phyloP scores from a whole-genome alignment of 139 green algal genomes.

The Pseudopediastrum boryanum region DNA sequence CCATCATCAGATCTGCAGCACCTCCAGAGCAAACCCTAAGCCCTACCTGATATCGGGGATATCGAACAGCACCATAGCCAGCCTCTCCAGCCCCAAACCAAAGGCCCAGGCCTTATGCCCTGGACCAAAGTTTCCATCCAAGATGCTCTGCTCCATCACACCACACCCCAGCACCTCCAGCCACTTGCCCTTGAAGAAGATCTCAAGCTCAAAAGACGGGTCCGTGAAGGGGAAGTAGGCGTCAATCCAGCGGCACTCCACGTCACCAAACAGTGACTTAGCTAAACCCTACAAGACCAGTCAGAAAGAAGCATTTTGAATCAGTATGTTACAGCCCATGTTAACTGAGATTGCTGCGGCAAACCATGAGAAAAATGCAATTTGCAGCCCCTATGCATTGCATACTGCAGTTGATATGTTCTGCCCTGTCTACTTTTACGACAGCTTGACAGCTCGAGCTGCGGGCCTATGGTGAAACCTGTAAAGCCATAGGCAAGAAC shows the following conservation, averaged over 20 bases:
- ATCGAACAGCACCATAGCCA: constrained; percentile 99
- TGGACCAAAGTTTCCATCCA: constrained; percentile 74
- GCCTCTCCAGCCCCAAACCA: constrained; percentile 94
- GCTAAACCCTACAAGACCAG: constrained; percentile 39
- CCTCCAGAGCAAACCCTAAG: too few species aligned
- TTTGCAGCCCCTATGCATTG: too few species aligned
- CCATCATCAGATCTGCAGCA: too few species aligned
- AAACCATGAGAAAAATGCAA: too few species aligned
- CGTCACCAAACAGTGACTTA: constrained; percentile 51
- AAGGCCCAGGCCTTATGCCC: constrained; percentile 89
- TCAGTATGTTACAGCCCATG: too few species aligned
- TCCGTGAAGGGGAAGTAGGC: constrained; percentile 99
- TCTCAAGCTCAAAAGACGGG: constrained; percentile 97
- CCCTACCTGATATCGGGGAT: constrained; percentile 94
- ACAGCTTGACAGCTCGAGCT: too few species aligned
- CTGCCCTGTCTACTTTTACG: too few species aligned
- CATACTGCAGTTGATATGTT: too few species aligned
- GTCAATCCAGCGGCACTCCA: constrained; percentile 91
- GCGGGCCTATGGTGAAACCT: too few species aligned
- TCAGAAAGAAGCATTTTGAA: too few species aligned
- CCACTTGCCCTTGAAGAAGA: constrained; percentile 98
- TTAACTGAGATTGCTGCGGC: too few species aligned
- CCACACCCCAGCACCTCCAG: constrained; percentile 98
- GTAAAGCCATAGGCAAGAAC: too few species aligned
- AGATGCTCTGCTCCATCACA: constrained; percentile 93